Base-by-base conservation (phyloP, 495 filamentous ascomycete genomes). In the Cercophora samala region DNA sequence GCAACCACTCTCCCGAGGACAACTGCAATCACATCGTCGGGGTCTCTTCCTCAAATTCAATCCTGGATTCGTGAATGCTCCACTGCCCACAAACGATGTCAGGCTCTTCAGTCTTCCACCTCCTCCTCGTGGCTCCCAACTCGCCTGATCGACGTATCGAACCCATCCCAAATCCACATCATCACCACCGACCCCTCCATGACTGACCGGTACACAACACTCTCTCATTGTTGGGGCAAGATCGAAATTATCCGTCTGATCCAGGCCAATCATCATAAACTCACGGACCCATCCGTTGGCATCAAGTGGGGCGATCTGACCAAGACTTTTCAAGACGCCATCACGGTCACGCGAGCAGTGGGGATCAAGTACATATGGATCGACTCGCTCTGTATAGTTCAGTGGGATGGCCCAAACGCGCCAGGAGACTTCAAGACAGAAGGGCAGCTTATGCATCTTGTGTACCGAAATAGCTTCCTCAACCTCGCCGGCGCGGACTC, bases 361-460 rank as follows among this genome's bases (percentile, higher is more conserved):
- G 46, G 54, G 24, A 8, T 69, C 11, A 24, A 60, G 22, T 75
- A 70, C 62, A 61, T 75, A 23, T 75, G 73, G 73, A 72, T 75
- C 25, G 73, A 75, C 62, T 67, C 68, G 22, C 65, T 75, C 5
- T 75, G 73, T 63, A 73, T 75, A 53, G 61, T 73, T 24, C 73
- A 75, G 64, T 2, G 21, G 1, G 58, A 64, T 53, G 59, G 53
- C 18, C 4, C 4, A 8, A 29, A 29, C 4, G 26, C 26, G 26
- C 26, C 26, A 5, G 26, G 26, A 8, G 72, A 74, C 53, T 74
- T 66, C 61, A 52, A 61, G 9, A 25, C n/a, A 17, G 64, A 75
- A 42, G 67, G 63, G 4, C 25, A 32, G 17, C 8, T 25, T 1
- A 75, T 75, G 73, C 69, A 68, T 18, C 26, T 52, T 18, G 66